Base-by-base conservation (phyloP, 2,329 filamentous ascomycete species). In the Capronia coronata region DNA sequence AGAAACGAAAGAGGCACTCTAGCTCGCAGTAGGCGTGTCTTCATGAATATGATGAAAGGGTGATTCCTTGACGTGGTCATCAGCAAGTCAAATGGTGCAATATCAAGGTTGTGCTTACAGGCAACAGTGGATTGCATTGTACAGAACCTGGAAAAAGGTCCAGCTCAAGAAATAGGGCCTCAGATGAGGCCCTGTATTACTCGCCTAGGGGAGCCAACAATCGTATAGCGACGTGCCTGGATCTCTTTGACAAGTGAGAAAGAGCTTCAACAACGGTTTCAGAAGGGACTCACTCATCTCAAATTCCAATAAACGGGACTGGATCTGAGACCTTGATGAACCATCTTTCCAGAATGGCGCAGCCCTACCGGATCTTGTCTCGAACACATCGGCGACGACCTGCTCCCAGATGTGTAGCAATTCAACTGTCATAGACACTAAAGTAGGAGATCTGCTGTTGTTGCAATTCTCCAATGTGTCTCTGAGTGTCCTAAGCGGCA, bases 11-110 rank as follows among this genome's bases (percentile, higher is more conserved):
- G 55, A 0, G 61, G 59, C 1, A 63, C 39, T 19, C 62, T 61
- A 2, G 53, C 57, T 6, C 47, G 55, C 41, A 60, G 54, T 3
- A 60, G 53, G 6, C 61, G 59, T 10, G 63, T 56, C 38, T 63
- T 63, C 39, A 57, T 55, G 60, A 62, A 62, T 1, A 57, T 58
- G 8, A 63, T 56, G 22, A 63, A 63, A 1, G 62, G 62, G 35
- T 63, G 62, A 37, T 63, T 60, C 8, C 63, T n/a, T n/a, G n/a
- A n/a, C n/a, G n/a, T n/a, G n/a, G n/a, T n/a, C n/a, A n/a, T n/a
- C n/a, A n/a, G n/a, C n/a, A n/a, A n/a, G n/a, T n/a, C n/a, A n/a
- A n/a, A n/a, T n/a, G n/a, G n/a, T n/a, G n/a, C n/a, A 44, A 5
- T 62, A 32, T 29, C 56, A 56, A 18, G 60, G 60, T 13, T 61